Base-by-base conservation (phyloP, 2,329 filamentous ascomycete species). In the Trichoderma guizhouense region DNA sequence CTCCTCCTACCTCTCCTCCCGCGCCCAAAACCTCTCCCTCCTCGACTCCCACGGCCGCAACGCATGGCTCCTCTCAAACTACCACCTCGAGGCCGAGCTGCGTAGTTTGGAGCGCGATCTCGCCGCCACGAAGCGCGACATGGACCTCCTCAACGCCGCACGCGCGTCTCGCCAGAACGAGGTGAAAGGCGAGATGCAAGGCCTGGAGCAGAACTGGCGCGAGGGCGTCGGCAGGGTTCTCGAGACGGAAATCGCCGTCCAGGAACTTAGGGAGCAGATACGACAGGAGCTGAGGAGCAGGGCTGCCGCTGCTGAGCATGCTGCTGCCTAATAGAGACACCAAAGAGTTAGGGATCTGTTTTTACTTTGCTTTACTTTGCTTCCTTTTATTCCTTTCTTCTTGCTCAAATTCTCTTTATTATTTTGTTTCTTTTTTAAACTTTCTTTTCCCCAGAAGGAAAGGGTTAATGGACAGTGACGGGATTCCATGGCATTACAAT, bases 61-160 rank as follows among this genome's bases (percentile, higher is more conserved):
- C 81, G 92, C 93, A 11, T 98, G 96, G 95, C 86, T 99, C 70
- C 87, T 97, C 9, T 89, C 89, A 7, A 99, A 99, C 81, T 89
- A 91, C 76, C 90, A 93, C 75, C 81, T 94, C 24, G 95, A 98
- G 82, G 88, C 89, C 57, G 87, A 93, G 55, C 76, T 83, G 26
- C 86, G 87, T 65, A 81, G 81, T 14, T 78, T 97, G 30, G 95
- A 98, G 85, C 85, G 85, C 58, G 94, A 97, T 77, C 85, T 98
- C 64, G 90, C 89, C 15, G 86, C 85, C 51, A 83, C 88, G 24
- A 91, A 90, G 80, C 85, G 87, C 72, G 89, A 92, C 75, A 87
- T 94, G 62, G 94, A 98, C 79, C 79, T 88, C 47, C 85, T 96
- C 11, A 94, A 95, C 75, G 84, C 91, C 72, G 85, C 88, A 77